Base-by-base conservation (phyloP, 331 rosid species). In the Dryas integrifolia region DNA sequence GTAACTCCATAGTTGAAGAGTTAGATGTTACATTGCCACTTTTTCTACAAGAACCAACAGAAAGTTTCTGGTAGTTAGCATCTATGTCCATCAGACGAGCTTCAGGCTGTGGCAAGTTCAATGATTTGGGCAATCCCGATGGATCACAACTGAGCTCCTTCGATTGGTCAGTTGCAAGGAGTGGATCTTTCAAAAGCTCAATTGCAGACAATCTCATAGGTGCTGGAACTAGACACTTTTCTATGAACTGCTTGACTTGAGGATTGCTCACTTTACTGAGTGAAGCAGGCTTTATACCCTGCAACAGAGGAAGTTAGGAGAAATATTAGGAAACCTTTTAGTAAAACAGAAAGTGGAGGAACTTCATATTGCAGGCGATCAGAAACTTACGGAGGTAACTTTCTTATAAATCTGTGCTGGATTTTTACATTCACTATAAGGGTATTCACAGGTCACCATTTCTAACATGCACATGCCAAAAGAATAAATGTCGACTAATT, bases 391-490 rank as follows among this genome's bases (percentile, higher is more conserved):
- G 39, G 90, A 84, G 69, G 92, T 85, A 75, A 91, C 98, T 78
- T 94, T 94, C 87, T 83, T 94, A 72, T 77, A 94, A 80, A 91
- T 94, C 80, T 94, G 98, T 3, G 96, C 96, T 0, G 92, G 86
- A 88, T 94, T 91, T 78, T 74, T 91, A 81, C 98, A 94, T 78
- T 94, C 98, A 49, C 82, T 84, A 44, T 91, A 94, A 4, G 98
- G 98, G 85, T 89, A 94, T 75, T 94, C 98, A 74, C 88, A 88
- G 38, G 97, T 94, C 65, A 91, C 80, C 88, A 94, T 69, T 86
- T 94, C 98, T 72, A 94, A 75, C 76, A 94, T 82, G 78, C 98
- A 91, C 98, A 94, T 80, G 72, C 98, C 98, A 74, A 94, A 94
- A 81, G 98, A 91, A 85, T 91, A 94, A 60, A 91, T 77, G 82